Conservation (phyloP, 352 stramenopile genomes). For the Detonula confervacea region DNA sequence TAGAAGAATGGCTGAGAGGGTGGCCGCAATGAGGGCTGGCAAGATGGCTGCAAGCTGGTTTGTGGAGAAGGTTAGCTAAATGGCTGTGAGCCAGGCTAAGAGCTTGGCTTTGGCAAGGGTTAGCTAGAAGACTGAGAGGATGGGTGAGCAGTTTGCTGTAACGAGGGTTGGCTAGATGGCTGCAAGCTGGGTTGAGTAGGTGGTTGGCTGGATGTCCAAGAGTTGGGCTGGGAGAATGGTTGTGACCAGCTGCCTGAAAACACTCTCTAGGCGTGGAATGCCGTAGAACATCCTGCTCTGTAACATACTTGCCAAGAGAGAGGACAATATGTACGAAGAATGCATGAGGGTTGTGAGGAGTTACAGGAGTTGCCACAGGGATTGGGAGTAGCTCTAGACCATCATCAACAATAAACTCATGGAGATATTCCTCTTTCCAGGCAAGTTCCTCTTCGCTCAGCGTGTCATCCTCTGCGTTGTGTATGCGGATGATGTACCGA, state of each 20-base stretch:
- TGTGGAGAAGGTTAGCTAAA: too few species aligned
- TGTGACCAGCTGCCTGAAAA: not conserved
- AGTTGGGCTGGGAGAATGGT: too few species aligned
- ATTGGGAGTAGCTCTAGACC: slow-evolving; percentile 19
- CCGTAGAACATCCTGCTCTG: slow-evolving; percentile 26
- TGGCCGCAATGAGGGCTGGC: too few species aligned
- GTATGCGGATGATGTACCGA: not conserved
- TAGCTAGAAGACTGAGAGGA: too few species aligned
- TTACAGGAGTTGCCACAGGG: not conserved
- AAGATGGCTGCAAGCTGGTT: too few species aligned
- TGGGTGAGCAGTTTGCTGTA: too few species aligned
- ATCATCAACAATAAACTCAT: slow-evolving; percentile 21
- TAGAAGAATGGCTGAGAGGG: too few species aligned
- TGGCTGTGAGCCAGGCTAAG: too few species aligned
- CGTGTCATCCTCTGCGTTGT: not conserved
- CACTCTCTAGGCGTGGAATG: not conserved
- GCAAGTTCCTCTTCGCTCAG: not conserved
- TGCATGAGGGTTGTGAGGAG: slow-evolving; percentile 19
- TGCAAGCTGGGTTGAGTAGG: too few species aligned
- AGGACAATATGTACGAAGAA: slow-evolving; percentile 36
- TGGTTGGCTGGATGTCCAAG: too few species aligned
- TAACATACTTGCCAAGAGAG: slow-evolving; percentile 32
- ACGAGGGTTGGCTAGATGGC: too few species aligned
- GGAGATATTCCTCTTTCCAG: not conserved
- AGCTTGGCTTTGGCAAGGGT: too few species aligned